Evolutionary conservation across 345 rosid genomes (phyloP), one percentile per base, ranked within the genome.

Genomic region (Populus alba): DNA sequence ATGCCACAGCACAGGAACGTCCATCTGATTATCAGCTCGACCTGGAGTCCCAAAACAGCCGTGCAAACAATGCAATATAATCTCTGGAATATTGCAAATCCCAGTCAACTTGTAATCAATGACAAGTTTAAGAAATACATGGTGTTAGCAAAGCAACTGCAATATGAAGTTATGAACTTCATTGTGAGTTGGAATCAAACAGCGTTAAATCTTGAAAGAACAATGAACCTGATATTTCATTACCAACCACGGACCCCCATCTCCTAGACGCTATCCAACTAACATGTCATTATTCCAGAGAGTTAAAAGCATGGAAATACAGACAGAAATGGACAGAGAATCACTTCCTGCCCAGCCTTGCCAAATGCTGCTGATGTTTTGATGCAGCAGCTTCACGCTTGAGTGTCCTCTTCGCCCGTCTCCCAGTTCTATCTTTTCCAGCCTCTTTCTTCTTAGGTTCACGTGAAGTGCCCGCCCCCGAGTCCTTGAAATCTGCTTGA

Each of bases 341-440:
- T 82, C 81, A 82, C 61, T 82, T 75, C 61, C 81, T 31, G 55
- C 85, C 85, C 51, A 78, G 20, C 82, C 85, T 82, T 7, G 31
- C 79, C 81, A 82, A 57, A 71, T 66, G 82, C 78, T 75, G 85
- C 57, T 79, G 81, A 70, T 86, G 88, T 81, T 89, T 85, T 2
- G 70, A 86, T 16, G 96, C 98, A 22, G 89, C 92, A 57, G 99
- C 99, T 83, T 94, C 98, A 29, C 92, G 97, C 88, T 93, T 95
- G 61, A 91, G 89, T 1, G 97, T 88, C 82, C 99, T 87, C 89
- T 90, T 93, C 1, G 99, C 99, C 55, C 99, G 91, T 71, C 97
- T 82, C 5, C 99, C 97, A 0, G 93, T 90, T 57, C 76, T 62
- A 43, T 77, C 84, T 65, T 80, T 85, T 3, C 83, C 86, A 53